Percentiles rank a stretch among this genome's conserved stretches.
phyloP scores from a whole-genome alignment of 495 filamentous ascomycete genomes.

The Hypoxylon fragiforme region DNA sequence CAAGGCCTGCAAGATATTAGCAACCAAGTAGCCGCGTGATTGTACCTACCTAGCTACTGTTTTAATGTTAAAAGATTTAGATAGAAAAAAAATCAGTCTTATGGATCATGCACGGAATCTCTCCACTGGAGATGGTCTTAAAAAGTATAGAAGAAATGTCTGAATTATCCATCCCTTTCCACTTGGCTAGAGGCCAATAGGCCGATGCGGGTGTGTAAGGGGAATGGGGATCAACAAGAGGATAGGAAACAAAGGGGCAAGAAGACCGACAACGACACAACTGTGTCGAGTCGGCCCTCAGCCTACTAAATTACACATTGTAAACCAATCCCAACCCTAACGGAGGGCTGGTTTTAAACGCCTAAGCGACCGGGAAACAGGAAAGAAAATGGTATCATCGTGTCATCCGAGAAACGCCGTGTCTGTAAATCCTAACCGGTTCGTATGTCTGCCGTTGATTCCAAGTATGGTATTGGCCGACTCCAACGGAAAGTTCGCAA shows the following conservation, averaged over 20 bases:
- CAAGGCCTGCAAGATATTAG: conserved; percentile 22
- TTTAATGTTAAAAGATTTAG: no score
- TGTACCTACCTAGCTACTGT: no score
- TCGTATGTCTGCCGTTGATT: neutral
- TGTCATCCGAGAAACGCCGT: conserved; percentile 13
- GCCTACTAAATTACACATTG: conserved; percentile 34
- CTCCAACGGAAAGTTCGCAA: conserved; percentile 13
- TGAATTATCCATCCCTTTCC: conserved; percentile 32
- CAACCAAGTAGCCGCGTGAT: no score
- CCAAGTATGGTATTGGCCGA: neutral
- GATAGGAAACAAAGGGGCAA: conserved; percentile 1
- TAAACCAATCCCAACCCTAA: conserved; percentile 1
- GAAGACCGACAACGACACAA: conserved; percentile 6
- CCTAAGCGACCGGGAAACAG: conserved; percentile 4
- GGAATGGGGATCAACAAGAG: conserved; percentile 7
- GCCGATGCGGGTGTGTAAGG: conserved; percentile 23
- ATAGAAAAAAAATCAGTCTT: neutral
- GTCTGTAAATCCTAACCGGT: conserved; percentile 1
- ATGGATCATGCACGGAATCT: conserved; percentile 18
- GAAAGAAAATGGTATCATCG: conserved; percentile 21
- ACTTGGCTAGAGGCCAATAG: conserved; percentile 30
- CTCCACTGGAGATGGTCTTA: conserved; percentile 30
- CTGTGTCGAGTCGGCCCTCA: conserved; percentile 9
- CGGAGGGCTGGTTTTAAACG: conserved; percentile 1
- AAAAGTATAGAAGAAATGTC: conserved; percentile 1